Evolutionary conservation across 768 basidiomycete genomes (phyloP), one percentile per base, ranked within the genome.

Genomic region (Hemileccinum rubropunctum): DNA sequence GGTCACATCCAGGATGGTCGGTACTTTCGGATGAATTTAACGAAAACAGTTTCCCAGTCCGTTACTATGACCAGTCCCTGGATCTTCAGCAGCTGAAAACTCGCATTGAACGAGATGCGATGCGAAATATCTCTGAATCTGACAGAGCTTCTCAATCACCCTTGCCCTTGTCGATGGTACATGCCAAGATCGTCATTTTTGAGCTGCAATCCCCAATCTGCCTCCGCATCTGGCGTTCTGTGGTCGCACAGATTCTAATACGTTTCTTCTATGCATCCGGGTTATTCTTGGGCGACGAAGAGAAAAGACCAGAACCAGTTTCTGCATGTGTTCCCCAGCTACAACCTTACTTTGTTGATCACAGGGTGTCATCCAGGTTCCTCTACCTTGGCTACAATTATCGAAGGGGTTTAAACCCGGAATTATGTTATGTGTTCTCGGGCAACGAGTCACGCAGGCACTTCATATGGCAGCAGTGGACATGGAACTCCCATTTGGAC

Each of bases 211-310:
- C 66, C 36, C 77, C 77, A 0, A 9, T 27, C 3, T 46, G 50
- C 7, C 67, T 76, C 45, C 52, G 58, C 17, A 55, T 68, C 27
- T 78, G 77, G 77, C 65, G 77, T 46, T 60, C 60, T 0, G 50
- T 56, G 14, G 72, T 72, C 0, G 68, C 67, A 42, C 47, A 51
- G 11, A 50, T 76, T 30, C 11, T 30, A 8, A 9, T 23, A 23
- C 6, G 8, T 30, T 30, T 30, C 28, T 9, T 4, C 11, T 9
- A 2, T 30, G 2, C 9, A 30, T 2, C 7, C 28, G 8, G 8
- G 9, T 30, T 8, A 30, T 30, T 9, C 2, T 12, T 2, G 28
- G 28, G 11, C 28, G 7, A 26, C 13, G 20, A 38, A 17, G 18
- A 5, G 18, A 3, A 17, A 12, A 30, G 11, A 9, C 8, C 28